These are phyloP conservation scores for Haplosporangium sp. DNA, from an alignment of 371 early-diverging fungal species.

Conservation along the genomic window DNA sequence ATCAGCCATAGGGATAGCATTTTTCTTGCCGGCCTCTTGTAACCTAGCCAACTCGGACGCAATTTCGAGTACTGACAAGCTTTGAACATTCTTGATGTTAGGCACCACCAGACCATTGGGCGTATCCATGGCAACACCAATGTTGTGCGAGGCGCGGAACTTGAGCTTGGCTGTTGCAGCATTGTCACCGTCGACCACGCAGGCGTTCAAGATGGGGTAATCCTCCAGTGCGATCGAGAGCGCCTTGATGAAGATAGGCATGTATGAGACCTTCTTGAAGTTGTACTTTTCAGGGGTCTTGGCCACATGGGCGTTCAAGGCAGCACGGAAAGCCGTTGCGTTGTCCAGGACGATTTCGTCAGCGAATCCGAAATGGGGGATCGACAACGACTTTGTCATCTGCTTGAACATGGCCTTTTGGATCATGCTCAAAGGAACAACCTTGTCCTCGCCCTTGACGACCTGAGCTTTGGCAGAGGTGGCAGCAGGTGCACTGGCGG, in stretches of 20 bases:
- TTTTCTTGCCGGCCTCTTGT: slow-evolving; percentile 74
- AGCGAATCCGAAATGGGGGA: slow-evolving; percentile 95
- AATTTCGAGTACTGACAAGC: slow-evolving; percentile 91
- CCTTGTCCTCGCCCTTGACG: slow-evolving; percentile 55
- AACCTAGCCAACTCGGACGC: slow-evolving; percentile 88
- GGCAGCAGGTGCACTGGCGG: slow-evolving; percentile 28
- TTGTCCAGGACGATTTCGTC: slow-evolving; percentile 90
- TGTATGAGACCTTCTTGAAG: slow-evolving; percentile 85
- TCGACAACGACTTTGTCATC: slow-evolving; percentile 92
- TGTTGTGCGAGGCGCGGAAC: slow-evolving; percentile 87
- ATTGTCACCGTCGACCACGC: slow-evolving; percentile 63
- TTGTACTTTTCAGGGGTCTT: slow-evolving; percentile 57
- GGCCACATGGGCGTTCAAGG: slow-evolving; percentile 73
- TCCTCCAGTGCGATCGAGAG: slow-evolving; percentile 83
- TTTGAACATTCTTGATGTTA: slow-evolving; percentile 91
- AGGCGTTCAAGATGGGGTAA: slow-evolving; percentile 92
- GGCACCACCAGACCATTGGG: slow-evolving; percentile 95
- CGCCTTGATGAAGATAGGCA: slow-evolving; percentile 97
- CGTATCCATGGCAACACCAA: slow-evolving; percentile 98
- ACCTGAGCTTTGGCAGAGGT: slow-evolving; percentile 28
- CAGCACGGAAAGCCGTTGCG: slow-evolving; percentile 69
- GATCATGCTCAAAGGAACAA: slow-evolving; percentile 76
- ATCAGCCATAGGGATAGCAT: slow-evolving; percentile 75
- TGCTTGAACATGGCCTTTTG: slow-evolving; percentile 97
- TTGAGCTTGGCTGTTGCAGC: slow-evolving; percentile 66